phyloP scores from a whole-genome alignment of 306 rosid genomes.

The Gastrolobium bilobum region DNA sequence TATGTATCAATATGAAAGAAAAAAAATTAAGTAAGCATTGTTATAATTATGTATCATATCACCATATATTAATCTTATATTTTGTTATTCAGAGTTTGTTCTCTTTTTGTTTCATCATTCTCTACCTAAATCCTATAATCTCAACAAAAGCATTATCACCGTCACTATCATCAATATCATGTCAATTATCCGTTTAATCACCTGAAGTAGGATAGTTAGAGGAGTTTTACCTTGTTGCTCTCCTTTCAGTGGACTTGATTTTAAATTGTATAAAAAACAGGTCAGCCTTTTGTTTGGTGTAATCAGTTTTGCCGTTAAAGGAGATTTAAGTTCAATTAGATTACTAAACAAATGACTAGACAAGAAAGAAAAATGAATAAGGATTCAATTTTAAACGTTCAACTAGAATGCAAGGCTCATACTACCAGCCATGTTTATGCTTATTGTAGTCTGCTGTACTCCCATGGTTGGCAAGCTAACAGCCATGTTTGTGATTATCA shows the following conservation, averaged over 20 bases:
- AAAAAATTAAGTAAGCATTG: background rate
- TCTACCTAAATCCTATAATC: background rate
- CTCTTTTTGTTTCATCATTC: background rate
- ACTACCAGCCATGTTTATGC: background rate
- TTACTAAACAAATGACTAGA: background rate
- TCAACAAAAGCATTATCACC: background rate
- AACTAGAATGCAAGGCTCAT: background rate
- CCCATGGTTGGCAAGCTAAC: background rate
- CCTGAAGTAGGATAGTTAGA: background rate
- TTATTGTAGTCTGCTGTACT: conserved; percentile 13
- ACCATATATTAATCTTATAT: background rate
- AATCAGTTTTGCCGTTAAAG: background rate
- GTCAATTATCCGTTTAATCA: background rate
- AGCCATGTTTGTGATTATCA: background rate
- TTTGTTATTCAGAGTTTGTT: background rate
- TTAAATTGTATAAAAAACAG: background rate
- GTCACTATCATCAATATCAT: background rate
- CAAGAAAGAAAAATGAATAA: background rate
- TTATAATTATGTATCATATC: background rate
- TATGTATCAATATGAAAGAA: background rate
- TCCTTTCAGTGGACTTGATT: conserved; percentile 2
- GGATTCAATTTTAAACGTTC: background rate
- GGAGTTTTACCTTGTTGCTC: background rate
- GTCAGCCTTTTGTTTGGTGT: background rate
- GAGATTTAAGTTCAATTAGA: background rate